Evolutionary conservation across 306 rosid species (phyloP).

Genomic region (Sesbania bispinosa): DNA sequence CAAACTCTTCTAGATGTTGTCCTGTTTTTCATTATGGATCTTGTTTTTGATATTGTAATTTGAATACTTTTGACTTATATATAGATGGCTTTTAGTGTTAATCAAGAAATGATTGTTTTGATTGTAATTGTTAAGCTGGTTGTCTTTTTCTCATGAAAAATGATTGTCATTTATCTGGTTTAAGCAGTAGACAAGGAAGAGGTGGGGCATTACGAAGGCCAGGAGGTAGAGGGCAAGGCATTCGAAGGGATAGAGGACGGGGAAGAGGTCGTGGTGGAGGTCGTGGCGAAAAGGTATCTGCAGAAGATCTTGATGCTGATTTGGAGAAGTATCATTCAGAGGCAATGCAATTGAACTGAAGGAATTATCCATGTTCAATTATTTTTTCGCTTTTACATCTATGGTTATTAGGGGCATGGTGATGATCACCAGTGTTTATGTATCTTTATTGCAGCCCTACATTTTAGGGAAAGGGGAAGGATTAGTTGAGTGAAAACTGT

Average conservation of each 20-base stretch:
- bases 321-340: slow-evolving; percentile 92
- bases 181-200: slow-evolving; percentile 65
- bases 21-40: not conserved
- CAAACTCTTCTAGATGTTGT: not conserved
- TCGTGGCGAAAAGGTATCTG: slow-evolving; percentile 65
- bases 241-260: slow-evolving; percentile 49
- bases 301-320: slow-evolving; percentile 95
- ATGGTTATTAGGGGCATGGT: slow-evolving; percentile 44
- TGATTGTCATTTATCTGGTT: slow-evolving; percentile 25
- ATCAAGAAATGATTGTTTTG: not conserved
- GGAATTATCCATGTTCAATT: slow-evolving; percentile 31
- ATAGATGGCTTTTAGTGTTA: not conserved
- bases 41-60: not conserved
- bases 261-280: slow-evolving; percentile 56
- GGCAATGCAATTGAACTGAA: slow-evolving; percentile 69
- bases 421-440: slow-evolving; percentile 44
- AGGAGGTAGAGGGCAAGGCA: slow-evolving; percentile 49
- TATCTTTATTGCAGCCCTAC: slow-evolving; percentile 49
- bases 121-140: not conserved
- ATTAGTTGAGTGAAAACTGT: slow-evolving; percentile 43
- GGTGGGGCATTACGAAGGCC: slow-evolving; percentile 52
- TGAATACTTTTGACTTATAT: not conserved
- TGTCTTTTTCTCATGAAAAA: not conserved
- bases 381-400: slow-evolving; percentile 43
- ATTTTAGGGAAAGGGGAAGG: slow-evolving; percentile 39